Evolutionary conservation across 495 filamentous ascomycete species (phyloP).

Genomic region (Bryoglossum gracile): DNA sequence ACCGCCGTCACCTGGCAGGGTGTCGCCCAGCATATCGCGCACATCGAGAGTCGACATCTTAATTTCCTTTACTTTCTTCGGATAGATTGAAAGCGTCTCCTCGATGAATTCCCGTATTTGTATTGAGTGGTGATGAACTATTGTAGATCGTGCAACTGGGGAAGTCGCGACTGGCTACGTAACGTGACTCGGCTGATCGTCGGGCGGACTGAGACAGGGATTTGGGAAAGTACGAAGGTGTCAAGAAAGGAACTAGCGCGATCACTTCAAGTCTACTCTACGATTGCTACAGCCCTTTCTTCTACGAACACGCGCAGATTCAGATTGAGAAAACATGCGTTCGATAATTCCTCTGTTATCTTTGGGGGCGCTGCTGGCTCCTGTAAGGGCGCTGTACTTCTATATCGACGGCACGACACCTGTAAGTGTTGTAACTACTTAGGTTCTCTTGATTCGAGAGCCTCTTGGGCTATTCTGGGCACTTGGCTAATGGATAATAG

Average conservation of each 20-base stretch:
- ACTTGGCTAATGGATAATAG: no score
- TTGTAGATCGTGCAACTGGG: no score
- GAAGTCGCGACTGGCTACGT: no score
- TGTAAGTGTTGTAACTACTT: no score
- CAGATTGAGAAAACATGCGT: slow-evolving; percentile 35
- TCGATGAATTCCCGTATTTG: background rate
- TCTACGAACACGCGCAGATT: no score
- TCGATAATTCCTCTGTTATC: slow-evolving; percentile 42
- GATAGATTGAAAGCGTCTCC: background rate
- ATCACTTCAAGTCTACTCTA: no score
- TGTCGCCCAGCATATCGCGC: slow-evolving; percentile 84
- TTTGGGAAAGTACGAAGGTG: no score
- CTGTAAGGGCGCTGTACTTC: slow-evolving; percentile 84
- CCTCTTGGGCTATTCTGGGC: no score
- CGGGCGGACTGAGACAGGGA: no score
- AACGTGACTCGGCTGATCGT: background rate
- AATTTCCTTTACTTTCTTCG: background rate
- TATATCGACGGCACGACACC: slow-evolving; percentile 77
- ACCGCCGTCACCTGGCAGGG: slow-evolving; percentile 52
- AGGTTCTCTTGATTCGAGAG: no score
- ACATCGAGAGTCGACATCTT: slow-evolving; percentile 75
- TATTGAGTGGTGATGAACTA: background rate
- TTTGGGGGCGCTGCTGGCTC: slow-evolving; percentile 41
- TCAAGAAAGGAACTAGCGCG: no score
- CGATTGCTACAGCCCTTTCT: no score